Evolutionary conservation across 2,329 filamentous ascomycete genomes (phyloP), one percentile per base, ranked within the genome.

Genomic region (Fusarium chuoi): DNA sequence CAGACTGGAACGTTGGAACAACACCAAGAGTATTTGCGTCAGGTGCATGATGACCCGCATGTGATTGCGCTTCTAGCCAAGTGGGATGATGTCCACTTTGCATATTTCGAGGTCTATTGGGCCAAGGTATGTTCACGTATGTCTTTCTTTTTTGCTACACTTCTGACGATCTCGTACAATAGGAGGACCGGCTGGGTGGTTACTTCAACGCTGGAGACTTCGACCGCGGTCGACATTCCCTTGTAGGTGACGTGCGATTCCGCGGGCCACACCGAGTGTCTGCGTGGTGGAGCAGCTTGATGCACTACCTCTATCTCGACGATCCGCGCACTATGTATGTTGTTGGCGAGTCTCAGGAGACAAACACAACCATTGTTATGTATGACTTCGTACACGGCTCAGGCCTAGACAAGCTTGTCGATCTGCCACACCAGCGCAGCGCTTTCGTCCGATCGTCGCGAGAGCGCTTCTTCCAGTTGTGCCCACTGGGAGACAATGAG

Each of bases 91-190:
- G 87, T 86, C 5, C 88, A 85, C 54, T 95, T 95, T 80, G 91
- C 92, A 0, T 95, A 95, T 80, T 95, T 93, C 79, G 93, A 96
- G 81, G 85, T 95, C 4, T 95, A 95, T 81, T 95, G 92, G 92
- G 91, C 90, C 75, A 89, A 88, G 84, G 86, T 87, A 78, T 68
- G 81, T 63, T 42, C 18, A 20, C 44, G 38, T 18, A 13, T n/a
- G 13, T 28, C 28, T 22, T 56, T 18, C 38, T 28, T 49, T 49
- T 26, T 46, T 26, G n/a, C 33, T 39, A 13, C 11, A 18, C 36
- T 49, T 57, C 69, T 73, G 28, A 64, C 56, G 38, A 28, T 11
- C 38, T 24, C 22, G 26, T 33, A 18, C 20, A 18, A 61, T 62
- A 89, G 85, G 88, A 90, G 82, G 87, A 89, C 74, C 84, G 84